Evolutionary conservation across 2,329 filamentous ascomycete genomes (phyloP).

Genomic region (Hirsutella minnesotensis): DNA sequence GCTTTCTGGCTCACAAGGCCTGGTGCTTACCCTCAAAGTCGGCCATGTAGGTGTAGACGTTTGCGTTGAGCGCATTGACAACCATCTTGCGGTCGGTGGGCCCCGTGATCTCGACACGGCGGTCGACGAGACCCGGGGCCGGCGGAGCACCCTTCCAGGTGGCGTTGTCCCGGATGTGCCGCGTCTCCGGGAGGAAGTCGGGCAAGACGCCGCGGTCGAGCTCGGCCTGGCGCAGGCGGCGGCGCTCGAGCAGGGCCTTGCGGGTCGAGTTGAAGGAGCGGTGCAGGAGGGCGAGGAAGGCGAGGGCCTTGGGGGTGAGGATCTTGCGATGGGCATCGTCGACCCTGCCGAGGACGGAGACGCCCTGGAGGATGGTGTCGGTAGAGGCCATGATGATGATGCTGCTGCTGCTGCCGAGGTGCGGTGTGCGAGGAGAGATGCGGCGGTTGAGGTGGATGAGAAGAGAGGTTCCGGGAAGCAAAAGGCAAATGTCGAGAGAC

Average conservation of each 20-base stretch:
- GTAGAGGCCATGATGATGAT: constrained; percentile 54
- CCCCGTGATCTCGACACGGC: constrained; percentile 92
- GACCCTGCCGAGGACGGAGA: constrained; percentile 71
- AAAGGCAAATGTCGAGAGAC: too few species aligned
- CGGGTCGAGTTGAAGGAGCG: constrained; percentile 85
- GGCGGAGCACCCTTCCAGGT: constrained; percentile 89
- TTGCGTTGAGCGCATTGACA: constrained; percentile 87
- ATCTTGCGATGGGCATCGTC: constrained; percentile 78
- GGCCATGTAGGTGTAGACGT: constrained; percentile 99
- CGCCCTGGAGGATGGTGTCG: constrained; percentile 74
- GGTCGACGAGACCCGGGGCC: constrained; percentile 84
- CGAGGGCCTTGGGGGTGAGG: constrained; percentile 76
- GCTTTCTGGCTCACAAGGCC: too few species aligned
- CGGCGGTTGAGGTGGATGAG: too few species aligned
- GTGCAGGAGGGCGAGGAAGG: constrained; percentile 89
- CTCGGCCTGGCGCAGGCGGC: constrained; percentile 78
- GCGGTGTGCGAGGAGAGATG: too few species aligned
- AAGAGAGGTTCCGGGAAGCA: too few species aligned
- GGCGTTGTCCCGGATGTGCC: constrained; percentile 85
- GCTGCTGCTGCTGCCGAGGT: too few species aligned
- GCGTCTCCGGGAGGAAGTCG: constrained; percentile 93
- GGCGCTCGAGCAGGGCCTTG: constrained; percentile 79
- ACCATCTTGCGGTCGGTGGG: constrained; percentile 99
- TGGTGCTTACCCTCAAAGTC: constrained; percentile 76
- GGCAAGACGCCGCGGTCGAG: constrained; percentile 80